Conservation (phyloP, 306 rosid species). For the Bauhinia variegata region DNA sequence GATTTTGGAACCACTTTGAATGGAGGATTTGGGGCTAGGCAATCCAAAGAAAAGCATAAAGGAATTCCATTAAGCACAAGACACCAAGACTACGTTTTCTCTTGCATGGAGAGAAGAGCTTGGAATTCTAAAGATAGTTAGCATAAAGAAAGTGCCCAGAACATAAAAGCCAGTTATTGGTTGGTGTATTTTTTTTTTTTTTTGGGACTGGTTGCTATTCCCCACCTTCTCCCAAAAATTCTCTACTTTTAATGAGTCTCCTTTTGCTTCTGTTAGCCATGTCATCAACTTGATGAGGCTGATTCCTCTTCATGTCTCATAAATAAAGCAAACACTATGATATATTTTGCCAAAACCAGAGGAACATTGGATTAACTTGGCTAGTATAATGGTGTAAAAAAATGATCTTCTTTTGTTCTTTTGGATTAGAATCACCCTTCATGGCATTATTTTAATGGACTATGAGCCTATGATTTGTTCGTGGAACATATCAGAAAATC, state of each 20-base stretch:
- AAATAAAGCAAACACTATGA: not conserved
- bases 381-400: not conserved
- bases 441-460: not conserved
- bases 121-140: conserved; percentile 68
- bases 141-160: conserved; percentile 49
- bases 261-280: not conserved
- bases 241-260: conserved; percentile 52
- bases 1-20: conserved; percentile 36
- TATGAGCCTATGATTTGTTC: not conserved
- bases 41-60: conserved; percentile 66
- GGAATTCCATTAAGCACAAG: conserved; percentile 70
- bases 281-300: not conserved
- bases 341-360: not conserved
- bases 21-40: conserved; percentile 17
- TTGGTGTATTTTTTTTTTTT: conserved; percentile 33
- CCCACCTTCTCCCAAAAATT: conserved; percentile 47
- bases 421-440: not conserved
- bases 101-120: conserved; percentile 63
- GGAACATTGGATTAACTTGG: not conserved
- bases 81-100: conserved; percentile 51
- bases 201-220: conserved; percentile 37
- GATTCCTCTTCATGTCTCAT: not conserved
- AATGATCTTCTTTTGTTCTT: not conserved
- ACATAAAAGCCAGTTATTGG: conserved; percentile 52
- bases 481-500: not conserved